Evolutionary conservation across 2,329 filamentous ascomycete genomes (phyloP).

Genomic region (Juglanconis juglandina): DNA sequence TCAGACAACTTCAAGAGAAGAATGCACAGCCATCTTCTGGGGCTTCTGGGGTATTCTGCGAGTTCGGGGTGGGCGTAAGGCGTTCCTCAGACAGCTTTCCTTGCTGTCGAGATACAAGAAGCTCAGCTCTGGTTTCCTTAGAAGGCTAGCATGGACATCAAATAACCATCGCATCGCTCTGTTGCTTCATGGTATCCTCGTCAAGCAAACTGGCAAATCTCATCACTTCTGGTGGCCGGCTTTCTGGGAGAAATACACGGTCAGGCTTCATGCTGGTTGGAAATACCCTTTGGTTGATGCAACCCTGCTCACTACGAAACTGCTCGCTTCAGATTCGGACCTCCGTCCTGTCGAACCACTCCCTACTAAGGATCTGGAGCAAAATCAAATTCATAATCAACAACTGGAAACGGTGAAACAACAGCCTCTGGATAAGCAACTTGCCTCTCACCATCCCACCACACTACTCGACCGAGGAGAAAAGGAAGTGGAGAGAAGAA

Average conservation of each 20-base stretch:
- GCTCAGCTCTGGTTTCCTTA: slow-evolving; percentile 14
- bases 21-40: slow-evolving; percentile 15
- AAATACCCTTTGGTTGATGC: slow-evolving; percentile 8
- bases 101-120: slow-evolving; percentile 19
- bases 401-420: too few species aligned
- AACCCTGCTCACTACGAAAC: not conserved
- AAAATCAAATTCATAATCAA: too few species aligned
- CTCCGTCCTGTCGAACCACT: not conserved
- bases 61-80: slow-evolving; percentile 17
- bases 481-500: not conserved
- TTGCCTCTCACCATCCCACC: not conserved
- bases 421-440: not conserved
- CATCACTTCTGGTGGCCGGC: slow-evolving; percentile 18
- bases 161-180: slow-evolving; percentile 20
- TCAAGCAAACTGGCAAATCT: not conserved
- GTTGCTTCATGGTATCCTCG: slow-evolving; percentile 20
- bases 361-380: not conserved
- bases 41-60: slow-evolving; percentile 22
- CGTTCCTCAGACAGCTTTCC: slow-evolving; percentile 19
- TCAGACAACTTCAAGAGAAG: not conserved
- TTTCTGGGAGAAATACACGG: slow-evolving; percentile 24
- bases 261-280: not conserved
- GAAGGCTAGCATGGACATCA: slow-evolving; percentile 22
- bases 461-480: not conserved
- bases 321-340: not conserved